These are phyloP conservation scores for Neurospora tetrasperma DNA, from an alignment of 495 filamentous ascomycete genomes.

Conservation along the genomic window DNA sequence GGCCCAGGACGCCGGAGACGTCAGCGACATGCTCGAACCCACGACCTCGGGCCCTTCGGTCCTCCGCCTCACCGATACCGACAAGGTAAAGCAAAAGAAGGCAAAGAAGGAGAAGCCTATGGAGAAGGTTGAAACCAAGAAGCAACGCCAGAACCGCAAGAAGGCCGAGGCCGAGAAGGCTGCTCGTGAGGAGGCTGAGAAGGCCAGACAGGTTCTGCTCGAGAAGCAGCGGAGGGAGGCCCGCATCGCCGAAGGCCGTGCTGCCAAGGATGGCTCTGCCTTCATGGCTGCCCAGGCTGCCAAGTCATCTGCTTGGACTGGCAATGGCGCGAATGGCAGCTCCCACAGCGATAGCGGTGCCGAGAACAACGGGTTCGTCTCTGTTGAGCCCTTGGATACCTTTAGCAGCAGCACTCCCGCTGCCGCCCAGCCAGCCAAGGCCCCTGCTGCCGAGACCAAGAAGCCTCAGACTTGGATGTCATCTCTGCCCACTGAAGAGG, in stretches of 20 bases:
- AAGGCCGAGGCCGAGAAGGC: slow-evolving; percentile 69
- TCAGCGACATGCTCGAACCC: slow-evolving; percentile 83
- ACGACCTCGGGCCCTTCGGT: slow-evolving; percentile 57
- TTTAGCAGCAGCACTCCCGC: slow-evolving; percentile 31
- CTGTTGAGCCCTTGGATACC: slow-evolving; percentile 61
- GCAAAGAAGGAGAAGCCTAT: slow-evolving; percentile 48
- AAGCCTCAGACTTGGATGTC: slow-evolving; percentile 40
- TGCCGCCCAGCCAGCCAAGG: slow-evolving; percentile 15
- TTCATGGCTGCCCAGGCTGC: slow-evolving; percentile 47
- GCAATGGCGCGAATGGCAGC: slow-evolving; percentile 28
- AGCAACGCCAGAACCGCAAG: slow-evolving; percentile 75
- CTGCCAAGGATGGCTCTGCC: slow-evolving; percentile 58
- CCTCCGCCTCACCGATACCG: slow-evolving; percentile 60
- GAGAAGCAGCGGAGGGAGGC: slow-evolving; percentile 76
- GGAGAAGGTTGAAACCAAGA: slow-evolving; percentile 66
- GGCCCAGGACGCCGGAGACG: slow-evolving; percentile 46
- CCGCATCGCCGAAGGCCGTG: slow-evolving; percentile 66
- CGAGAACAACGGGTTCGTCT: slow-evolving; percentile 18
- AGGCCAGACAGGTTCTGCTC: slow-evolving; percentile 54
- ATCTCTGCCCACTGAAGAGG: slow-evolving; percentile 69
- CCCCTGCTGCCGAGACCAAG: slow-evolving; percentile 15
- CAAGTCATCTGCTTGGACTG: slow-evolving; percentile 45
- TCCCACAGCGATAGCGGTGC: slow-evolving; percentile 15
- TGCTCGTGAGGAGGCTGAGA: slow-evolving; percentile 62
- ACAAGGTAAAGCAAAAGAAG: slow-evolving; percentile 47